These are phyloP conservation scores for Xylaria sp. DNA, from an alignment of 2,329 filamentous ascomycete species.

Conservation along the genomic window DNA sequence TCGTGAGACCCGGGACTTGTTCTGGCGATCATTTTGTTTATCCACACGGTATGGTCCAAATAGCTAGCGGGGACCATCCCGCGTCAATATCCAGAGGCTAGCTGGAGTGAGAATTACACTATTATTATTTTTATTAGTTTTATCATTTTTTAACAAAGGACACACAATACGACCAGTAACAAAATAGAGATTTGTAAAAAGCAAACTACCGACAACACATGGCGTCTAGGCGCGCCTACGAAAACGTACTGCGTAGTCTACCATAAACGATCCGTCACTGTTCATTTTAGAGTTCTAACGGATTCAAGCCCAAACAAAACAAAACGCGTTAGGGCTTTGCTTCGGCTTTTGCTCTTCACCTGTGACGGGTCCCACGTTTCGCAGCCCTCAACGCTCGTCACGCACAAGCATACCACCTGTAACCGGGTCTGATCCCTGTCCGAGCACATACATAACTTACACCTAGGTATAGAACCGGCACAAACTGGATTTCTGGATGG, in stretches of 20 bases:
- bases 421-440: conserved; percentile 8
- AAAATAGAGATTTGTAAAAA: conserved; percentile 4
- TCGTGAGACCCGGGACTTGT: conserved; percentile 6
- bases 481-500: conserved; percentile 5
- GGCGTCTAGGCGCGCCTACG: neutral
- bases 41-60: conserved; percentile 15
- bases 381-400: conserved; percentile 13
- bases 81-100: conserved; percentile 23
- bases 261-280: conserved; percentile 21
- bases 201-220: conserved; percentile 6
- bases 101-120: neutral
- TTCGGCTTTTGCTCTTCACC: neutral
- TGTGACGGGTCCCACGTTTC: conserved; percentile 27
- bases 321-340: conserved; percentile 13
- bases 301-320: conserved; percentile 15
- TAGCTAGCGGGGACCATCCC: conserved; percentile 25
- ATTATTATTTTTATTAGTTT: too few relatives aligned
- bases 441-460: conserved; percentile 1
- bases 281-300: conserved; percentile 12
- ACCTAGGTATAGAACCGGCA: conserved; percentile 12
- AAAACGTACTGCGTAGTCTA: conserved; percentile 14
- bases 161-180: conserved; percentile 16
- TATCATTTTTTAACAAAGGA: neutral
- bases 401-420: conserved; percentile 14
- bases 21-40: conserved; percentile 25